Evolutionary conservation across 768 basidiomycete genomes (phyloP).

Genomic region (Naganishia antarctica): DNA sequence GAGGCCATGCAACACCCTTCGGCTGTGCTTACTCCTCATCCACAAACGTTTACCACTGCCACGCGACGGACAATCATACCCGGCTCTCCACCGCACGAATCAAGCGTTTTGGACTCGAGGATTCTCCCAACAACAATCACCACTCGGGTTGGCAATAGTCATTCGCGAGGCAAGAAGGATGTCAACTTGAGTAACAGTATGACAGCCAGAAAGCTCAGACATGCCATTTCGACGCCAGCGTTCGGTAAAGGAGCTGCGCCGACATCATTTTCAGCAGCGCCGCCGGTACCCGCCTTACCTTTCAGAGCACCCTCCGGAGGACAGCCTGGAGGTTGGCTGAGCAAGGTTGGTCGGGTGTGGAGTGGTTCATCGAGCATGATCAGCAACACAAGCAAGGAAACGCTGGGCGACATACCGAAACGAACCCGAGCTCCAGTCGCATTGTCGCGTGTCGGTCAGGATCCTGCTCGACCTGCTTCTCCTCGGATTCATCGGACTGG

Average conservation of each 20-base stretch:
- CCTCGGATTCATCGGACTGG: conserved; percentile 36
- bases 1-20: not conserved
- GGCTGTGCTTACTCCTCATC: not conserved
- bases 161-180: not conserved
- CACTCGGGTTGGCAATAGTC: not conserved
- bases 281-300: conserved; percentile 12
- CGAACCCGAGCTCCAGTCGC: not conserved
- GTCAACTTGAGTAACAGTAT: conserved; percentile 8
- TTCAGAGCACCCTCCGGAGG: not conserved
- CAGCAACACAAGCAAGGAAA: conserved; percentile 23
- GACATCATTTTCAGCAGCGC: not conserved
- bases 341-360: conserved; percentile 25
- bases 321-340: conserved; percentile 16
- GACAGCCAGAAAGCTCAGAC: conserved; percentile 14
- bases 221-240: conserved; percentile 26
- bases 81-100: conserved; percentile 10
- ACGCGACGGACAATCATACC: conserved; percentile 15
- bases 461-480: conserved; percentile 30
- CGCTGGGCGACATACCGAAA: conserved; percentile 7
- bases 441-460: conserved; percentile 4
- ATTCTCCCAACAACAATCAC: conserved; percentile 12
- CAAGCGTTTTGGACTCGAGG: not conserved
- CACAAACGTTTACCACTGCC: not conserved
- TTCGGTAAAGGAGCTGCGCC: not conserved
- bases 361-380: conserved; percentile 22